Evolutionary conservation across 139 green algal genomes (phyloP).

Genomic region (Haematococcus lacustris): DNA sequence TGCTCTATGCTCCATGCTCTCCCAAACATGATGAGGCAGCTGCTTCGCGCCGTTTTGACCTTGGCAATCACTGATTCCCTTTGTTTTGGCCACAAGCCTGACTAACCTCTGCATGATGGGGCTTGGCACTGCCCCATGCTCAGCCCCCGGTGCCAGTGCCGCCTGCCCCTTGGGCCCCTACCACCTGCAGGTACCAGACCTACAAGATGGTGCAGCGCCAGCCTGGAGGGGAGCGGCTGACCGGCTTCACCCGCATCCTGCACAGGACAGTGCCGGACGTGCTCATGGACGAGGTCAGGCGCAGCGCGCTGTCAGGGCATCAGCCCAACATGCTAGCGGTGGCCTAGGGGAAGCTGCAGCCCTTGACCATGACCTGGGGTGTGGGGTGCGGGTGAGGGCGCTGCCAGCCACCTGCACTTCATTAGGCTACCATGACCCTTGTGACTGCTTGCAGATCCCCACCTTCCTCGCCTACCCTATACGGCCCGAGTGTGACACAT

Average conservation of each 20-base stretch:
- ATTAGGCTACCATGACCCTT: neutral
- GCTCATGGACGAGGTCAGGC: conserved; percentile 62
- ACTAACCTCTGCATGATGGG: neutral
- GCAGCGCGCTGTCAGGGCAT: neutral
- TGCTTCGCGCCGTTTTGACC: neutral
- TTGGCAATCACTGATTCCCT: neutral
- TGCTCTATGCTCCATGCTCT: no score
- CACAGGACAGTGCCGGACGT: conserved; percentile 67
- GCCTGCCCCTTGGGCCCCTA: neutral
- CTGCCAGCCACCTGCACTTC: neutral
- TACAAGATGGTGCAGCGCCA: conserved; percentile 61
- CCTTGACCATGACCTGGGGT: no score
- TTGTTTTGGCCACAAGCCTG: neutral
- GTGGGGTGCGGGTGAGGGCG: neutral
- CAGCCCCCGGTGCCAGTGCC: neutral
- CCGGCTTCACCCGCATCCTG: conserved; percentile 80
- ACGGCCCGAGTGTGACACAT: conserved; percentile 62
- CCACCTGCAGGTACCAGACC: conserved; percentile 37
- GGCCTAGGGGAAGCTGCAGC: no score
- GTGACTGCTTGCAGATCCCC: conserved; percentile 33
- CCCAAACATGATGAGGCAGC: neutral
- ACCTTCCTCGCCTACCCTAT: conserved; percentile 57
- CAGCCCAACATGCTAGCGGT: neutral
- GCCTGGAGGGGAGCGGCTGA: conserved; percentile 61
- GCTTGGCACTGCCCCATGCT: neutral